Evolutionary conservation across 495 filamentous ascomycete species (phyloP), one percentile per base, ranked within the genome.

Genomic region (Cercophora scortea): DNA sequence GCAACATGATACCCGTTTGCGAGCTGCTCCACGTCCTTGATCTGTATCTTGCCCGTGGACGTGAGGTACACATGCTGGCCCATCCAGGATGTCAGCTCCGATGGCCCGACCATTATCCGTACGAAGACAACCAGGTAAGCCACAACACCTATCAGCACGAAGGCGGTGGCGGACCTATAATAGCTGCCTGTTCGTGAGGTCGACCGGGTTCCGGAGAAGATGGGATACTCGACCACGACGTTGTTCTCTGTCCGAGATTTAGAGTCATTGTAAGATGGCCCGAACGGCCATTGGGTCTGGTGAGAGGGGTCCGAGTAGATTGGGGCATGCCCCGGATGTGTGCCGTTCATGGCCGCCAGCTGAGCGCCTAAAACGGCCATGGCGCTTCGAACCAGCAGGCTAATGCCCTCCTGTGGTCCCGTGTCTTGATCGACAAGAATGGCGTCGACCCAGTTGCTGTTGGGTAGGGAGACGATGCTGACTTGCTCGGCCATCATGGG

Each of bases 51-150:
- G 0, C 51, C 51, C 32, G 36, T 34, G 15, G 48, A n/a, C n/a
- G 51, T 38, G 17, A 53, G 18, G 17, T 48, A 53, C 13, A 53
- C 51, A 32, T 53, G 51, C 45, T 53, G 51, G 6, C 51, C 51
- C 51, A 42, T 53, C 51, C 51, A 53, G 5, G 44, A 47, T 4
- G 51, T 53, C 17, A 53, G 15, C 36, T 25, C 38, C 2, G 44
- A 16, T 39, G 43, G 51, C 1, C 51, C 44, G n/a, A 48, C 35
- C 11, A 34, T 25, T 6, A 53, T 4, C 35, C 51, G 15, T 9
- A 42, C 3, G 5, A 47, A 2, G 17, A 32, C 9, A 1, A 48
- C 10, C 0, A 40, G n/a, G 34, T 16, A 53, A 2, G 44, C 38
- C 2, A 47, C n/a, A 4, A 47, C 9, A 11, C 18, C 44, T 12